Evolutionary conservation across 306 rosid species (phyloP).

Genomic region (Vachellia collinsii): DNA sequence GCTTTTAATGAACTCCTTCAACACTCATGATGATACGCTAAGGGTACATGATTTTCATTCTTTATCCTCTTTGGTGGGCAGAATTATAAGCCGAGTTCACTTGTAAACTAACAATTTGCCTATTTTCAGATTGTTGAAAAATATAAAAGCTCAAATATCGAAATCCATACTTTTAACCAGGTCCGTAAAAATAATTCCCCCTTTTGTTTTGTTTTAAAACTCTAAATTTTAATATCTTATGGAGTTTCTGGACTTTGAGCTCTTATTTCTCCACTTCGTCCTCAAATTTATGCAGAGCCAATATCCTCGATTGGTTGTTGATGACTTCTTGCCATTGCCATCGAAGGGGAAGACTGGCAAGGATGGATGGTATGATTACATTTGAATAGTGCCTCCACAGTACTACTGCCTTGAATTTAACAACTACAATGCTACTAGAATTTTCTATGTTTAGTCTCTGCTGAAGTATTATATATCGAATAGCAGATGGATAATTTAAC

Average conservation of each 20-base stretch:
- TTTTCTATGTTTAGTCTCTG: neutral
- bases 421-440: conserved; percentile 19
- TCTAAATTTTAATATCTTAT: conserved; percentile 18
- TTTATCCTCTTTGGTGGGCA: conserved; percentile 19
- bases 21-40: conserved; percentile 91
- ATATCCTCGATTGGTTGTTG: conserved; percentile 84
- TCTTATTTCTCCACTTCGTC: conserved; percentile 31
- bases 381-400: conserved; percentile 23
- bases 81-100: conserved; percentile 16
- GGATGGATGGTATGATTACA: conserved; percentile 87
- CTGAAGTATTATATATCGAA: conserved; percentile 9
- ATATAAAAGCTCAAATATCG: conserved; percentile 66
- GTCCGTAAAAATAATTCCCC: conserved; percentile 45
- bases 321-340: conserved; percentile 83
- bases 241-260: conserved; percentile 28
- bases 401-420: conserved; percentile 19
- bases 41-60: conserved; percentile 52
- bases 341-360: conserved; percentile 78
- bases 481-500: conserved; percentile 15
- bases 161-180: conserved; percentile 97
- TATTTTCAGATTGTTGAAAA: conserved; percentile 73
- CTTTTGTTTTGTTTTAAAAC: neutral
- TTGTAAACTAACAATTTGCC: conserved; percentile 33
- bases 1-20: conserved; percentile 97
- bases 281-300: conserved; percentile 71